A percentile compares a stretch with the other conserved stretches of the same genome.
These are phyloP conservation scores for Prunus fruticosa DNA, from an alignment of 306 rosid genomes.

Conservation along the genomic window DNA sequence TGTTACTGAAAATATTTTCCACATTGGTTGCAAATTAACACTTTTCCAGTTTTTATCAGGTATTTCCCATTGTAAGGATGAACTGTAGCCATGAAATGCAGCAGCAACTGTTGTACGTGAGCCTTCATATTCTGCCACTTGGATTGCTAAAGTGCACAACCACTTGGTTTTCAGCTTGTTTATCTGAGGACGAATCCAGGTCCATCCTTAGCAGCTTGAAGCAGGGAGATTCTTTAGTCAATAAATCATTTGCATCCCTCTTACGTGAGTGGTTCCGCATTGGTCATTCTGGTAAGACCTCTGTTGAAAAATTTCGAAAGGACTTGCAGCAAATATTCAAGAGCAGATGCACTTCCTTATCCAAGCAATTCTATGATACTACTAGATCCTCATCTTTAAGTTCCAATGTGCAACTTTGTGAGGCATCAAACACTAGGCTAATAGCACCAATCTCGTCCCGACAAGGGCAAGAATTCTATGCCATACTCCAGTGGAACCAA, in stretches of 20 bases:
- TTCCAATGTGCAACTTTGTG: slow-evolving; percentile 30
- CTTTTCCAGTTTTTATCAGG: slow-evolving; percentile 49
- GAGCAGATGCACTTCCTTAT: slow-evolving; percentile 47
- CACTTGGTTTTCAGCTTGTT: slow-evolving; percentile 80
- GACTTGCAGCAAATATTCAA: slow-evolving; percentile 68
- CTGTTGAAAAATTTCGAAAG: slow-evolving; percentile 57
- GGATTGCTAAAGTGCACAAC: slow-evolving; percentile 75
- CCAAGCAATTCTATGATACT: slow-evolving; percentile 47
- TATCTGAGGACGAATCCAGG: slow-evolving; percentile 69
- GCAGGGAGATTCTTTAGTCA: slow-evolving; percentile 35
- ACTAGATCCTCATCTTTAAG: slow-evolving; percentile 43
- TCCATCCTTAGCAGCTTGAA: slow-evolving; percentile 48
- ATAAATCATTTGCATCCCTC: slow-evolving; percentile 60
- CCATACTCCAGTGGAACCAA: slow-evolving; percentile 55
- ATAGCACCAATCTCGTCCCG: slow-evolving; percentile 15
- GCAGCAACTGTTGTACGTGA: slow-evolving; percentile 62
- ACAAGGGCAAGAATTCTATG: slow-evolving; percentile 33
- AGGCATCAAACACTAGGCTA: slow-evolving; percentile 19
- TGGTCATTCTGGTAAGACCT: slow-evolving; percentile 77
- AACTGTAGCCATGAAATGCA: slow-evolving; percentile 55
- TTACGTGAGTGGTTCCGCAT: slow-evolving; percentile 75
- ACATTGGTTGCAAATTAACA: slow-evolving; percentile 21
- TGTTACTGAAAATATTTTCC: slow-evolving; percentile 12
- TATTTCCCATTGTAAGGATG: slow-evolving; percentile 59
- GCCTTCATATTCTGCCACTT: slow-evolving; percentile 83